Base-by-base conservation (phyloP, 805 yeast genomes). In the Brettanomyces bruxellensis region DNA sequence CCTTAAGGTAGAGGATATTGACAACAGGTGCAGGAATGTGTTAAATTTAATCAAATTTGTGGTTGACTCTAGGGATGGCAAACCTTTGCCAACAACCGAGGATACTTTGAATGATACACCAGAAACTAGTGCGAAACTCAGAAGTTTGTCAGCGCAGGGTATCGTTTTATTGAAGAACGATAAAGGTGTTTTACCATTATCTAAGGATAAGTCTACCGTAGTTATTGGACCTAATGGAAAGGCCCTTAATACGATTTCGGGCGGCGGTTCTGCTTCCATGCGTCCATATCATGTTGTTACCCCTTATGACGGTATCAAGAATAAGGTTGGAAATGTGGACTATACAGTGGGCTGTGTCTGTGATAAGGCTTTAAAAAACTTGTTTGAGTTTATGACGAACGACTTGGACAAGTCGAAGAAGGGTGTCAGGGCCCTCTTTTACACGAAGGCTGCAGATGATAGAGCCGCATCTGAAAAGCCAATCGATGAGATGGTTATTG, bases 141-240 rank as follows among this genome's bases (percentile, higher is more conserved):
- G 77, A 55, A 60, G 67, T 49, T 49, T 73, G 14, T 78, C 78
- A 18, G 68, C 57, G n/a, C 81, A 79, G 44, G 63, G 79, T 1
- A 69, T 75, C 44, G 84, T 80, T 5, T 60, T 80, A 47, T 68
- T 80, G 60, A 78, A 78, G 57, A 80, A 80, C 56, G 78, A 77
- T 14, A 44, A 60, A 38, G 50, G 55, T 3, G 61, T 58, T 4
- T 81, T 59, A 5, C 86, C 86, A 1, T 64, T 80, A 42, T 55
- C 64, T 37, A 71, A 67, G 51, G 47, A 54, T 5, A 69, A 68
- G 22, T 63, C 55, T 4, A 65, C 71, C 34, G 76, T 78, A 1
- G 72, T 80, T 18, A 74, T 80, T 54, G 86, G 86, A 3, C 83
- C 83, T 35, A 76, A 75, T 50, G 83, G 78, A 25, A 74, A 68